A percentile compares a stretch with the other conserved stretches of the same genome.
phyloP scores from a whole-genome alignment of 805 yeast genomes.

The Ogataea populi-albae region DNA sequence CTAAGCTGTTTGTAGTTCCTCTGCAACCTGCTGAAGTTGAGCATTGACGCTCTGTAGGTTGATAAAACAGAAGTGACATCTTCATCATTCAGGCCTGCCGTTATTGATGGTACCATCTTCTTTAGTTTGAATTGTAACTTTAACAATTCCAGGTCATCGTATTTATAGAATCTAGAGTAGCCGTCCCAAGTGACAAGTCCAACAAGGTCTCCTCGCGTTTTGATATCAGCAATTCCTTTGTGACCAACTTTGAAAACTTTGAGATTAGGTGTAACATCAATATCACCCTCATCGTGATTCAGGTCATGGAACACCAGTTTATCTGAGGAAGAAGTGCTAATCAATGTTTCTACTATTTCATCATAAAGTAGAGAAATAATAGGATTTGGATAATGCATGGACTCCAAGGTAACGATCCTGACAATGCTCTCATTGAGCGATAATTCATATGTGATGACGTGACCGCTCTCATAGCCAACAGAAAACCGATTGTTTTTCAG shows the following conservation, averaged over 20 bases:
- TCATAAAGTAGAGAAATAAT: constrained; percentile 42
- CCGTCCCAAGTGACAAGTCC: constrained; percentile 55
- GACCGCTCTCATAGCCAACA: constrained; percentile 78
- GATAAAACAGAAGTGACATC: neutral
- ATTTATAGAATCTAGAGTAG: constrained; percentile 34
- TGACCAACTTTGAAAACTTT: constrained; percentile 28
- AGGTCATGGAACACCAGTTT: constrained; percentile 33
- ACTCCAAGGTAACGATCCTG: constrained; percentile 19
- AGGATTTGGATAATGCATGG: constrained; percentile 53
- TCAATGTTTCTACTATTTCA: constrained; percentile 21
- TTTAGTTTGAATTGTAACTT: constrained; percentile 26
- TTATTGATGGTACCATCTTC: constrained; percentile 26
- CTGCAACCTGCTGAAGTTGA: constrained; percentile 25
- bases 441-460: constrained; percentile 37
- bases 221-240: constrained; percentile 36
- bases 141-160: constrained; percentile 14
- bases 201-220: constrained; percentile 25
- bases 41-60: constrained; percentile 19
- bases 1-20: constrained; percentile 13
- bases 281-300: neutral
- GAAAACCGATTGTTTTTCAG: constrained; percentile 32
- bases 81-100: constrained; percentile 3
- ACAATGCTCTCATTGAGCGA: constrained; percentile 14
- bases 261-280: constrained; percentile 9
- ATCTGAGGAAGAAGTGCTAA: constrained; percentile 51